phyloP scores from a whole-genome alignment of 2,329 filamentous ascomycete species.

The Fusarium annulatum region DNA sequence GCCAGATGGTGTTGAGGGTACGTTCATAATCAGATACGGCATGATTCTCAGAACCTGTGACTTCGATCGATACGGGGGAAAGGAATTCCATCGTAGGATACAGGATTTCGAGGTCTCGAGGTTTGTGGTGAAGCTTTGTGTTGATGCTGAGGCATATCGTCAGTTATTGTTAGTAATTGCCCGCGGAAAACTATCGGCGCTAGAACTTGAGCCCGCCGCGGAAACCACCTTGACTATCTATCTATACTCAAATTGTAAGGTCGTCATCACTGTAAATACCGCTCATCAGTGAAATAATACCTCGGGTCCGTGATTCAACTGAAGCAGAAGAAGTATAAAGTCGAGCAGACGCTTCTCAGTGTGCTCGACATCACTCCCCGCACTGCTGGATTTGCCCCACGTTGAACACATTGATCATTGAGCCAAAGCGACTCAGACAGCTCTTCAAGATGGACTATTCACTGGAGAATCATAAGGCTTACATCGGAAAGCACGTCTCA shows the following conservation, averaged over 20 bases:
- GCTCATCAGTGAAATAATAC: neutral
- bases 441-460: constrained; percentile 41
- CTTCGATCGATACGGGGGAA: accelerated
- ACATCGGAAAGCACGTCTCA: constrained; percentile 49
- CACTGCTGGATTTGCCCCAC: neutral
- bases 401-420: constrained; percentile 5
- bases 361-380: neutral
- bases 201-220: constrained; percentile 9
- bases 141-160: neutral
- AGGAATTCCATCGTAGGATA: no score
- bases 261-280: neutral
- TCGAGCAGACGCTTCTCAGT: neutral
- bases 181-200: constrained; percentile 11
- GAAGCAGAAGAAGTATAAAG: neutral
- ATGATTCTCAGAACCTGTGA: neutral
- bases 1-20: neutral
- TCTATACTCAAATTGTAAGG: neutral
- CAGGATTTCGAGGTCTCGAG: neutral
- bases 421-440: neutral
- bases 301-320: neutral
- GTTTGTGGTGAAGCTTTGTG: neutral
- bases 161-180: neutral
- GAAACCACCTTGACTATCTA: neutral
- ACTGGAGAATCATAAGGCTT: constrained; percentile 47
- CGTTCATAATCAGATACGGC: neutral